Conservation (phyloP, 495 filamentous ascomycete genomes). For the Penicillium ochrochloron region DNA sequence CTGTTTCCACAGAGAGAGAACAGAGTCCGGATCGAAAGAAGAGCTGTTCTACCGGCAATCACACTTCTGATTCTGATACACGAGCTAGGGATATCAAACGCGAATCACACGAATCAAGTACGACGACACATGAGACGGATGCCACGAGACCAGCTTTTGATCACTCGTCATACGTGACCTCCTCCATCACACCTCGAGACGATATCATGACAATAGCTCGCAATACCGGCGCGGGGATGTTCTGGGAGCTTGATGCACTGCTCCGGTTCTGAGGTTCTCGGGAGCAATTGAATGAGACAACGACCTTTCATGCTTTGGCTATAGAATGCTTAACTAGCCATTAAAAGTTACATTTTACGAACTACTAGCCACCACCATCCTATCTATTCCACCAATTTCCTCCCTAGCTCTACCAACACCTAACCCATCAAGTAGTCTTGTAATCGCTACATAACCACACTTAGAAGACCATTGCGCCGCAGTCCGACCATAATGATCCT, state of each 20-base stretch:
- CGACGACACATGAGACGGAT: neutral
- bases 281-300: neutral
- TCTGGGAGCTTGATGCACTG: conserved; percentile 13
- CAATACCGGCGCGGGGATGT: neutral
- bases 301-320: neutral
- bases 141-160: neutral
- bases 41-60: neutral
- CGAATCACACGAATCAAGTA: neutral
- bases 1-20: neutral
- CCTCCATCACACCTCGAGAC: neutral
- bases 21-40: neutral
- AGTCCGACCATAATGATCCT: neutral
- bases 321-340: neutral
- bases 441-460: neutral
- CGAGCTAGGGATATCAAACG: neutral
- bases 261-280: conserved; percentile 1
- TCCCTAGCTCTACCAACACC: neutral
- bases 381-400: neutral
- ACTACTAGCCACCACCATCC: neutral
- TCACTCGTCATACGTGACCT: neutral
- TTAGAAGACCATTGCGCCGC: neutral
- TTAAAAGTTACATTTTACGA: neutral
- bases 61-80: neutral
- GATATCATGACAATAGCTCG: neutral
- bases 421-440: neutral